Evolutionary conservation across 2,329 filamentous ascomycete species (phyloP).

Genomic region (Cordyceps cateniannulata): DNA sequence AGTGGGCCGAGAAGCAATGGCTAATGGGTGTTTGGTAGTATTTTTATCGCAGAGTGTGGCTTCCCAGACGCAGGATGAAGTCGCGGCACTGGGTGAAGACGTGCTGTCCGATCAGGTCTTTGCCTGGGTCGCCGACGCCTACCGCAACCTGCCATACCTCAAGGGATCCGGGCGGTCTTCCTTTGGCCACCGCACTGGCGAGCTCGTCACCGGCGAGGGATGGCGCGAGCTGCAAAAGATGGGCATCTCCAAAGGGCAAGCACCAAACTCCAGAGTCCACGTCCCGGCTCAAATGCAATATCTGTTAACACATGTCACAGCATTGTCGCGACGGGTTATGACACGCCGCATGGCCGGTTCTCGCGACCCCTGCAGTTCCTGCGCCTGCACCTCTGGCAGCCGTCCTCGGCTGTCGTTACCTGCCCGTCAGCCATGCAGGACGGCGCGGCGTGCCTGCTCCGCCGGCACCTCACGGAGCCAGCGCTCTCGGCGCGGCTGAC

Average conservation of each 20-base stretch:
- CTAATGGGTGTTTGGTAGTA: conserved; percentile 28
- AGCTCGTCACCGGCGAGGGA: conserved; percentile 58
- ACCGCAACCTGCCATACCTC: conserved; percentile 57
- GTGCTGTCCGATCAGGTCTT: conserved; percentile 51
- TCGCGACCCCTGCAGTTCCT: conserved; percentile 55
- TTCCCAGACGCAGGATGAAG: conserved; percentile 34
- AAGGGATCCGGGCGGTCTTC: conserved; percentile 50
- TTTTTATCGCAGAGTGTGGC: conserved; percentile 39
- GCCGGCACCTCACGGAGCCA: conserved; percentile 33
- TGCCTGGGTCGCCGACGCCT: conserved; percentile 54
- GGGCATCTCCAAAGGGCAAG: conserved; percentile 48
- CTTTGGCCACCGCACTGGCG: conserved; percentile 53
- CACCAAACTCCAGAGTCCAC: no score
- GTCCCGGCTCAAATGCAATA: no score
- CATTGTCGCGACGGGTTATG: conserved; percentile 54
- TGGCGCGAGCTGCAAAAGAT: conserved; percentile 58
- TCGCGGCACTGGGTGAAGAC: conserved; percentile 42
- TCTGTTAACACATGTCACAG: conserved; percentile 21
- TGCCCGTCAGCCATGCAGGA: conserved; percentile 65
- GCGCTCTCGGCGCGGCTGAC: conserved; percentile 22
- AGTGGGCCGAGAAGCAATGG: neutral
- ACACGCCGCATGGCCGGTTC: conserved; percentile 42
- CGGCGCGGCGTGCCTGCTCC: conserved; percentile 48
- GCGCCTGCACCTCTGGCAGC: conserved; percentile 50
- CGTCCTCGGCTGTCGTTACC: conserved; percentile 52